Base-by-base conservation (phyloP, 2,329 filamentous ascomycete species). In the Fusarium sambucinum region DNA sequence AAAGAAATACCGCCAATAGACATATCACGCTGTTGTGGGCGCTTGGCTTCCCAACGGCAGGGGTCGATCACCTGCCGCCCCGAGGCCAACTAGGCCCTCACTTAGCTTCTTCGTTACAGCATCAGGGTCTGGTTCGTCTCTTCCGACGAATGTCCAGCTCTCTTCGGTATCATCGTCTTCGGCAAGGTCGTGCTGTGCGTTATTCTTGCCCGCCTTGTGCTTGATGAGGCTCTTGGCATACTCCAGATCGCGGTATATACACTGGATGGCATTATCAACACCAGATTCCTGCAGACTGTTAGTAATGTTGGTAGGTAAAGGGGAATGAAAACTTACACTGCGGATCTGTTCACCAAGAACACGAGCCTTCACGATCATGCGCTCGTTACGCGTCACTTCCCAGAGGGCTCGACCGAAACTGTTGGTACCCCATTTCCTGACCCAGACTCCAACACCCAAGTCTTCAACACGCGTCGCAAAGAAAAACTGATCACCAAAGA, bases 401-500 rank as follows among this genome's bases (percentile, higher is more conserved):
- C 94, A 97, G 10, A 99, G 81, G 0, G 95, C 94, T 59, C 92
- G 86, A 17, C 93, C 92, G 72, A 99, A 95, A 37, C 90, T 87
- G 69, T 88, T 91, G n/a, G 92, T 90, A 23, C 96, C 96, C 82
- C 97, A 89, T 79, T 93, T 96, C 82, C 92, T 94, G 73, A 99
- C 84, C 75, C 90, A 93, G 21, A 97, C 90, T 1, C 96, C 96
- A 3, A 98, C 96, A 1, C 96, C 95, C 8, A 99, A 84, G 74
- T 98, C 95, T 77, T 98, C 94, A 2, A 98, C 92, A 6, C 96
- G 87, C 30, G 86, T 88, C 9, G 94, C 96, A 73, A 97, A 98
- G 83, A 99, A 99, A 84, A 92, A 97, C 77, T 99, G 96, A 74
- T 99, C 96, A 7, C 96, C 96, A 76, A 99, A 99, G 83, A 98